Percentiles rank a stretch among this genome's conserved stretches.
Conservation (phyloP, 2,329 filamentous ascomycete genomes). For the Zasmidium angulare region DNA sequence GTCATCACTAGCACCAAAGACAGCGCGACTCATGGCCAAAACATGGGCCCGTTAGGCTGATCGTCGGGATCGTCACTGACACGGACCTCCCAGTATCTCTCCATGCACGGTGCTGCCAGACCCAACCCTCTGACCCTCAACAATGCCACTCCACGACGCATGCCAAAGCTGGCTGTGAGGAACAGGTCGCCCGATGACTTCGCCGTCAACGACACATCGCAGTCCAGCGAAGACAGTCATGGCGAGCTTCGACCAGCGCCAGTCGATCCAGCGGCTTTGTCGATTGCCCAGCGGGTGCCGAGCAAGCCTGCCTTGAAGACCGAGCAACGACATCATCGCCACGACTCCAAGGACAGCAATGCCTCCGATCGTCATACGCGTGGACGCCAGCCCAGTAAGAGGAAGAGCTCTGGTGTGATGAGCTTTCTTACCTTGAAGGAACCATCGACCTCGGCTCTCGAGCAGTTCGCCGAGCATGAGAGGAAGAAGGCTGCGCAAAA, state of each 20-base stretch:
- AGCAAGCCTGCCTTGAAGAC: slow-evolving; percentile 3
- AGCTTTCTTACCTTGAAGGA: slow-evolving; percentile 51
- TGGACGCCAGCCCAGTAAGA: slow-evolving; percentile 25
- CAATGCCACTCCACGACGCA: slow-evolving; percentile 17
- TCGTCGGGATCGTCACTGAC: slow-evolving; percentile 8
- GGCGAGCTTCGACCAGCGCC: slow-evolving; percentile 1
- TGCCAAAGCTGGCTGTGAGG: slow-evolving; percentile 28
- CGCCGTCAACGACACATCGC: not conserved
- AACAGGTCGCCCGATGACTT: slow-evolving; percentile 8
- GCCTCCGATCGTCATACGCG: not conserved
- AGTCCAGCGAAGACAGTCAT: slow-evolving; percentile 10
- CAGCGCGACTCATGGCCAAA: not conserved
- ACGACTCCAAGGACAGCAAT: slow-evolving; percentile 3
- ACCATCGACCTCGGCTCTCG: slow-evolving; percentile 48
- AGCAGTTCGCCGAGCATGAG: slow-evolving; percentile 45
- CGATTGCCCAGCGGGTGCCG: slow-evolving; percentile 3
- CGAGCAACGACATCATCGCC: slow-evolving; percentile 1
- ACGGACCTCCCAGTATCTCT: slow-evolving; percentile 6
- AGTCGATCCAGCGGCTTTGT: not conserved
- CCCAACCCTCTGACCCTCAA: slow-evolving; percentile 11
- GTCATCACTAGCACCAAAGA: not conserved
- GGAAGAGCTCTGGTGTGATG: slow-evolving; percentile 41
- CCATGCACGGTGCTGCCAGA: slow-evolving; percentile 8
- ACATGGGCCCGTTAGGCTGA: not conserved
- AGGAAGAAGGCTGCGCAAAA: slow-evolving; percentile 37